A percentile compares a stretch with the other conserved stretches of the same genome.
Conservation (phyloP, 257 asterid genomes). For the Solanum paucissectum region DNA sequence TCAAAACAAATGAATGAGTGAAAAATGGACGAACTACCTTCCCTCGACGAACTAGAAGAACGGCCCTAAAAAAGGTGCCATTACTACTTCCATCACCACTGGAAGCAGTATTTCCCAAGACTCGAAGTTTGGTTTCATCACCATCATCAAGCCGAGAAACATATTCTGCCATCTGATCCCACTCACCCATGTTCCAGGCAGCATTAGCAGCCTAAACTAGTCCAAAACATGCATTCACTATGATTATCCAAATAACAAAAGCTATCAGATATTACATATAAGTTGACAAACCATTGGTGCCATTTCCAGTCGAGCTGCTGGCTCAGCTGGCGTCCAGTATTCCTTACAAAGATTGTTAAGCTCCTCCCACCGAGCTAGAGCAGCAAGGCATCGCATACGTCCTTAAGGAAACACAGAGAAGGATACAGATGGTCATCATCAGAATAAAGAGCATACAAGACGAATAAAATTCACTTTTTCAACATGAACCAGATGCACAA, state of each 20-base stretch:
- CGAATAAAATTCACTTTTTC: neutral
- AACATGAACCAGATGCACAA: neutral
- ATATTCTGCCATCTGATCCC: constrained; percentile 99
- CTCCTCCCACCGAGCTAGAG: constrained; percentile 99
- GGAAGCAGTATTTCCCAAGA: constrained; percentile 89
- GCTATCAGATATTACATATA: neutral
- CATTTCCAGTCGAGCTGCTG: constrained; percentile 97
- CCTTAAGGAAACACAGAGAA: constrained; percentile 34
- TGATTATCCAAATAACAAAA: neutral
- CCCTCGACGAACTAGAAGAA: constrained; percentile 79
- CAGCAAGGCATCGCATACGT: constrained; percentile 97
- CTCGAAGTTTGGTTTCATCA: constrained; percentile 85
- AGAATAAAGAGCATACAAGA: neutral
- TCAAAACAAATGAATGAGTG: constrained; percentile 3
- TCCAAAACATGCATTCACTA: neutral
- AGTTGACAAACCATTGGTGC: constrained; percentile 77
- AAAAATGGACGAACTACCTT: constrained; percentile 40
- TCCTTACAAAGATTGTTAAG: constrained; percentile 96
- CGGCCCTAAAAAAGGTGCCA: constrained; percentile 90
- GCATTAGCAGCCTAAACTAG: constrained; percentile 80
- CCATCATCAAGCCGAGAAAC: constrained; percentile 97
- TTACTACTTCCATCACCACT: constrained; percentile 94
- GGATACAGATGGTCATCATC: neutral
- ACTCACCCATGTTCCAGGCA: constrained; percentile 99
- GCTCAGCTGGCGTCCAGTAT: constrained; percentile 98